Base-by-base conservation (phyloP, 192 early-diverging fungal genomes). In the Entophlyctis luteolus region DNA sequence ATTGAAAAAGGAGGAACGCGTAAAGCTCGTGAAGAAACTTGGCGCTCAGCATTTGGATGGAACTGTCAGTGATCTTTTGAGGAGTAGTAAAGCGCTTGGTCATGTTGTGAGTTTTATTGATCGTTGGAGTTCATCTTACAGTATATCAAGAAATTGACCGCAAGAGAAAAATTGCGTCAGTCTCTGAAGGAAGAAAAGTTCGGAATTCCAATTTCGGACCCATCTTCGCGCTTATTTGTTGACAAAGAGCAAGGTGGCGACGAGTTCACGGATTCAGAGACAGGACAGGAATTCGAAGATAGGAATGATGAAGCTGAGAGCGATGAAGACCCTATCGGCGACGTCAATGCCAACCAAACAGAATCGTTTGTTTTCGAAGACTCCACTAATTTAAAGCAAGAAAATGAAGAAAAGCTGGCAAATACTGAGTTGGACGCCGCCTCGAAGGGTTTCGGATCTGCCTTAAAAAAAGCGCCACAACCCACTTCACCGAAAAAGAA, bases 1-100 rank as follows among this genome's bases (percentile, higher is more conserved):
- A 57, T 59, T 83, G 27, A 86, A 86, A 63, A 86, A 86, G 72
- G 82, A 86, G 53, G 80, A 81, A 38, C 67, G 80, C 16, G 68
- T 72, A 0, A 72, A 72, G 34, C 58, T 84, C 18, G 55, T 82
- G 53, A 65, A 84, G 48, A 86, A 81, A 55, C 70, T 85, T 42
- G 68, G 72, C 63, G 53, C 39, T 57, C 59, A 70, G 46, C 33
- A 77, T 82, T 55, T 63, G 33, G 39, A 75, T 27, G 49, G 42
- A 12, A 66, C 10, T 23, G 20, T 66, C 4, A 52, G 66, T 23
- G 74, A 68, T 10, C 54, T 83, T 22, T 59, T 86, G 23, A 23
- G 55, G 38, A 80, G 77, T 10, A 77, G 75, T 55, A 75, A 77
- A 34, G 59, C 32, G n/a, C 59, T 80, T 8, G 75, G 84, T 55